Conservation (phyloP, 1,284 basidiomycete species). For the Sanguinoderma infundibulare region DNA sequence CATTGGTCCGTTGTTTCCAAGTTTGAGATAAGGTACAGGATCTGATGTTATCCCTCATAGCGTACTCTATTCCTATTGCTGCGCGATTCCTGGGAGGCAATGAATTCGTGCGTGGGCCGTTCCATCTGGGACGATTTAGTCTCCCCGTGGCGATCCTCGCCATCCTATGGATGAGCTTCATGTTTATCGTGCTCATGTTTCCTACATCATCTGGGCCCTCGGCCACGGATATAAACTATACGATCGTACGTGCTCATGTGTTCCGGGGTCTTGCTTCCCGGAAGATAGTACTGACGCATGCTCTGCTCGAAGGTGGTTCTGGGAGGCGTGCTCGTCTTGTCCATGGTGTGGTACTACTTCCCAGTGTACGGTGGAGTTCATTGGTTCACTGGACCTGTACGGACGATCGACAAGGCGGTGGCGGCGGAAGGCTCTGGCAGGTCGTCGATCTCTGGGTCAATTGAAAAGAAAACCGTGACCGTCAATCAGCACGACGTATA, state of each 20-base stretch:
- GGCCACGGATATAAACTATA: conserved; percentile 68
- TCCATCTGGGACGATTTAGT: conserved; percentile 62
- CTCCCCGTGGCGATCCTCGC: conserved; percentile 56
- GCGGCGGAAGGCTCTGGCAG: conserved; percentile 3
- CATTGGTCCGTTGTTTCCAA: conserved; percentile 40
- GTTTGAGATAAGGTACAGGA: neutral
- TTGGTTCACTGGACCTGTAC: conserved; percentile 69
- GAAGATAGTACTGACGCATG: no score
- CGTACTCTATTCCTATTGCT: conserved; percentile 58
- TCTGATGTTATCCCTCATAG: conserved; percentile 3
- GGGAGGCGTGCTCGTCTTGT: conserved; percentile 57
- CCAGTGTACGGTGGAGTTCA: conserved; percentile 70
- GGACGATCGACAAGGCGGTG: conserved; percentile 39
- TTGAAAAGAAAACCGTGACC: conserved; percentile 13
- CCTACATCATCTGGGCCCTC: conserved; percentile 53
- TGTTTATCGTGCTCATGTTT: conserved; percentile 65
- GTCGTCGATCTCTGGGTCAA: conserved; percentile 15
- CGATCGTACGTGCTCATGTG: conserved; percentile 37
- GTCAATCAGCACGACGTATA: conserved; percentile 12
- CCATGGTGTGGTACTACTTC: conserved; percentile 67
- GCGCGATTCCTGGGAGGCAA: conserved; percentile 39
- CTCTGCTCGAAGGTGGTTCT: conserved; percentile 50
- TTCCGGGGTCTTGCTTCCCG: neutral
- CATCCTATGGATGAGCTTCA: conserved; percentile 65
- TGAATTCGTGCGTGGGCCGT: conserved; percentile 68